Evolutionary conservation across 2,329 filamentous ascomycete species (phyloP), one percentile per base, ranked within the genome.

Genomic region (Arachnopeziza araneosa): DNA sequence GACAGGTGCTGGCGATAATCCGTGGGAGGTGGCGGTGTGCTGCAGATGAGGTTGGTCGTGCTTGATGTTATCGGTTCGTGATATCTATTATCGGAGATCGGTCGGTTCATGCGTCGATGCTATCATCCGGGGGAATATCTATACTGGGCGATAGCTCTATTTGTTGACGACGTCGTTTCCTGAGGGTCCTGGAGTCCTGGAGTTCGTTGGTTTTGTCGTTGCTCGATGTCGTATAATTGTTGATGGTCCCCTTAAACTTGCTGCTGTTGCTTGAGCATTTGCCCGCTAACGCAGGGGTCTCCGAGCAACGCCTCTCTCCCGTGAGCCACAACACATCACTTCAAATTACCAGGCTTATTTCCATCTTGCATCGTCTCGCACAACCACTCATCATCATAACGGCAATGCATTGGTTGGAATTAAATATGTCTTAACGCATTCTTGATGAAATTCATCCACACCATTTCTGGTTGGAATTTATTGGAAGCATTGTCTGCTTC

Each of bases 401-500:
- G 17, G 36, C 36, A 14, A 44, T 44, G 36, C 12, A 44, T 44
- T 44, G 36, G 36, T 44, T 44, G 12, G 17, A 4, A 17, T 44
- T 44, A 7, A 4, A 44, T 19, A 3, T 17, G 36, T 44, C 36
- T 4, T 19, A 44, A 44, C 17, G 17, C 36, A 44, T 44, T 44
- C 36, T 44, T 44, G 6, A 19, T 14, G 36, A 44, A 8, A 44
- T 14, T 44, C 36, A 44, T 19, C 36, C 36, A 44, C 36, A 44
- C 36, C 36, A 3, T 19, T 19, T 19, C 17, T 17, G 36, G 6
- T 22, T 51, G n/a, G 4, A 50, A 24, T 52, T 57, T 55, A 59
- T 59, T 44, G 48, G 57, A 57, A 26, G 52, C 55, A 52, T 50
- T 19, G 24, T 51, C 8, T 60, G 58, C 61, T 30, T 58, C 55